A percentile compares a stretch with the other conserved stretches of the same genome.
Conservation (phyloP, 176 grass and related monocot species). For the Saccharum officinarum region DNA sequence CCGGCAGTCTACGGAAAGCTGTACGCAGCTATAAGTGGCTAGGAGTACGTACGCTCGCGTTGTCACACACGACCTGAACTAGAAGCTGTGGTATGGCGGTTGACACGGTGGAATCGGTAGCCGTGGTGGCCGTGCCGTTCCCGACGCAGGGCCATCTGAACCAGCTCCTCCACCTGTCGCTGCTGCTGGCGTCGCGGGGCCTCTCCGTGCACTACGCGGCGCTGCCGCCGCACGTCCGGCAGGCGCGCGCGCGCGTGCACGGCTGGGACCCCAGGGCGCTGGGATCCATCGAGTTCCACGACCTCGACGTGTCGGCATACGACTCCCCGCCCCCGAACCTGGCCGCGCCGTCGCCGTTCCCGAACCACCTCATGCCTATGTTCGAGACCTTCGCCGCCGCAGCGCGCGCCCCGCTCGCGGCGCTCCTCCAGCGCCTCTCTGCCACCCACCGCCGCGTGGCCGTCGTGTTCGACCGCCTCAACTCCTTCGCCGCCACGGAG, state of each 20-base stretch:
- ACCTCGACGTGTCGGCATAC: slow-evolving; percentile 39
- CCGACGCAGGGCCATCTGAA: slow-evolving; percentile 73
- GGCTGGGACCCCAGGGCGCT: slow-evolving; percentile 26
- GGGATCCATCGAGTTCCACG: slow-evolving; percentile 47
- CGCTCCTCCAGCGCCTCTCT: slow-evolving; percentile 21
- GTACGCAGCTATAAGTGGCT: no score
- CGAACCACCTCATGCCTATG: slow-evolving; percentile 49
- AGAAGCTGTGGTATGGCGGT: not conserved
- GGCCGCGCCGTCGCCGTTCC: slow-evolving; percentile 32
- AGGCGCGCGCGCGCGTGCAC: slow-evolving; percentile 43
- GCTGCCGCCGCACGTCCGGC: slow-evolving; percentile 43
- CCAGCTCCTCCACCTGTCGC: slow-evolving; percentile 63
- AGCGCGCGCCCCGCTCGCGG: slow-evolving; percentile 24
- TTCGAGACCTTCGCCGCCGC: not conserved
- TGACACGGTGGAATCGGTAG: slow-evolving; percentile 16
- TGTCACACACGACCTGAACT: not conserved
- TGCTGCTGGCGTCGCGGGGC: slow-evolving; percentile 43
- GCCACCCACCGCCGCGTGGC: slow-evolving; percentile 34
- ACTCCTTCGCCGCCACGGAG: slow-evolving; percentile 23
- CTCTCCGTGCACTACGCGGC: slow-evolving; percentile 68
- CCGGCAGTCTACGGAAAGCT: not conserved
- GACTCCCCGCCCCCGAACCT: slow-evolving; percentile 38
- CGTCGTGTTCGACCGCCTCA: slow-evolving; percentile 44
- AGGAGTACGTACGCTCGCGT: not conserved
- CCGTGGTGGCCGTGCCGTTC: slow-evolving; percentile 59